A percentile compares a stretch with the other conserved stretches of the same genome.
These are phyloP conservation scores for Cystobasidiaceae sp. DNA, from an alignment of 1,284 basidiomycete genomes.

Conservation along the genomic window DNA sequence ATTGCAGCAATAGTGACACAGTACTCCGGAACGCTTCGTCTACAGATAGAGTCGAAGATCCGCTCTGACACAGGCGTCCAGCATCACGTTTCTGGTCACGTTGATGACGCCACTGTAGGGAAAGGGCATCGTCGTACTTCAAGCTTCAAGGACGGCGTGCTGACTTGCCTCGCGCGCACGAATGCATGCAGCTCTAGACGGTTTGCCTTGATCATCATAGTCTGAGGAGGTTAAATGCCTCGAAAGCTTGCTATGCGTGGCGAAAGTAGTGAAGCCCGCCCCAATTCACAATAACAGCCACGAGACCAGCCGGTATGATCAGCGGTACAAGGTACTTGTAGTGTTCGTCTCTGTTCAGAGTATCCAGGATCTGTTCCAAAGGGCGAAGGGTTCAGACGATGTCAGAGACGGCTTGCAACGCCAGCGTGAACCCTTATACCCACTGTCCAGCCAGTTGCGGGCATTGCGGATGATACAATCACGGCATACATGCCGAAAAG, in stretches of 20 bases:
- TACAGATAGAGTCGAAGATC: too few species aligned
- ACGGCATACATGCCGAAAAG: conserved; percentile 4
- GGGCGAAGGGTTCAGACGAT: background rate
- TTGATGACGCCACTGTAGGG: too few species aligned
- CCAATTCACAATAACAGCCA: conserved; percentile 94
- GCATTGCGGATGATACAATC: conserved; percentile 16
- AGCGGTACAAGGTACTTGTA: conserved; percentile 82
- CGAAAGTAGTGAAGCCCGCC: conserved; percentile 46
- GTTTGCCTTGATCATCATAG: too few species aligned
- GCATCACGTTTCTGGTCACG: too few species aligned
- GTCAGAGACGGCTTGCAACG: background rate
- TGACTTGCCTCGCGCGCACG: too few species aligned
- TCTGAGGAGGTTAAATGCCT: too few species aligned
- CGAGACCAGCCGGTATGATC: conserved; percentile 70
- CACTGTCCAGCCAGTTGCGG: conserved; percentile 2
- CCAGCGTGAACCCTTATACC: background rate
- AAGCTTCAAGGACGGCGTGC: too few species aligned
- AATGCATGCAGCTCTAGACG: too few species aligned
- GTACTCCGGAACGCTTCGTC: too few species aligned
- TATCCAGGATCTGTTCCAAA: conserved; percentile 11
- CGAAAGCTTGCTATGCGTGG: conserved; percentile 22
- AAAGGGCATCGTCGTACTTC: too few species aligned
- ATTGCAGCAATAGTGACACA: too few species aligned
- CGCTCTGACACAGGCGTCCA: too few species aligned
- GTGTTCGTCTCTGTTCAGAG: conserved; percentile 30